Evolutionary conservation across 2,329 filamentous ascomycete genomes (phyloP), one percentile per base, ranked within the genome.

Genomic region (Sordariomycetes sp.): DNA sequence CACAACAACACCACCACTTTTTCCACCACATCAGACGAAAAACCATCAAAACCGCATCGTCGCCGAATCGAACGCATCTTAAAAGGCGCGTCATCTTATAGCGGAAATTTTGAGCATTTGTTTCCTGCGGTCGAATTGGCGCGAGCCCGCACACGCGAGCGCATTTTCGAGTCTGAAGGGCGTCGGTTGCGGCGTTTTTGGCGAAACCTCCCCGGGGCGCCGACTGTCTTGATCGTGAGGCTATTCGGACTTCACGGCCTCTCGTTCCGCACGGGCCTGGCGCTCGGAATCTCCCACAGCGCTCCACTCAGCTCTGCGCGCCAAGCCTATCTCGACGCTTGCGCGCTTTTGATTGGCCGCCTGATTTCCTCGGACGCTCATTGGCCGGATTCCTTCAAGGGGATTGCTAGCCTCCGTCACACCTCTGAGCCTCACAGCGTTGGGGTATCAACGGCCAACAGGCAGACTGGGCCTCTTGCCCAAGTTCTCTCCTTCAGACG

Each of bases 1-100:
- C 34, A 54, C 52, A 45, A 58, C 56, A 64, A 65, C 64, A 65
- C 63, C 63, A 62, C 58, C 55, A 57, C 61, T 60, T 59, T 58
- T 58, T 62, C 62, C 61, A 58, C 60, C 54, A 67, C 64, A 68
- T 66, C 63, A 68, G 52, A 60, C 55, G 58, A 58, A 62, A 63
- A 62, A 65, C 62, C 74, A 77, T 77, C 73, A 66, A 70, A 70
- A 67, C 64, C 5, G 62, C 68, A 67, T 68, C 64, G 58, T 67
- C 66, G 62, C 62, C 56, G 57, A 62, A 64, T 64, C 66, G 58
- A 61, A 65, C 62, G 61, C 68, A 72, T 72, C 69, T 58, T 60
- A 61, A 70, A 70, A 72, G 61, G 53, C 59, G 53, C 62, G 62
- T 66, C 65, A 68, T 70, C 69, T 61, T 66, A 65, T 66, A 64